A percentile compares a stretch with the other conserved stretches of the same genome.
Evolutionary conservation across 179 eudicot species (phyloP).

Genomic region (Carnegiea gigantea): DNA sequence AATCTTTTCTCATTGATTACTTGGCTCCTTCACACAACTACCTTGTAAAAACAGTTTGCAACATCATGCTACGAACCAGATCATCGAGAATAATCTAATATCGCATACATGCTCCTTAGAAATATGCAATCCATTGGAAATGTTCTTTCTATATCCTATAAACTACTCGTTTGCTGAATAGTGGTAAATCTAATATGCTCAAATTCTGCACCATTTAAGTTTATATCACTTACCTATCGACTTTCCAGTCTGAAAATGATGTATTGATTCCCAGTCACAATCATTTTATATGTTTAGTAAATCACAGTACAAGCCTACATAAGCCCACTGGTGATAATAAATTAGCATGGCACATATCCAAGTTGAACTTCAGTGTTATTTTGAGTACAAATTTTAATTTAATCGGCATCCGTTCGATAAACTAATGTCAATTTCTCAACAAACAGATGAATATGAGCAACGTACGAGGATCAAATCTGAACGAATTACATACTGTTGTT

Average conservation of each 20-base stretch:
- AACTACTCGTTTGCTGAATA: background rate
- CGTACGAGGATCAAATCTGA: background rate
- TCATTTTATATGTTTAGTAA: no score
- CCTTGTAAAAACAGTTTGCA: background rate
- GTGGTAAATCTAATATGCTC: no score
- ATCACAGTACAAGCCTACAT: background rate
- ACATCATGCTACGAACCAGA: no score
- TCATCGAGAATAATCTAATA: background rate
- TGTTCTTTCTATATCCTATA: background rate
- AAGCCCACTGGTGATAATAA: background rate
- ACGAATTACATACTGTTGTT: background rate
- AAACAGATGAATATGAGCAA: background rate
- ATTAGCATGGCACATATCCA: background rate
- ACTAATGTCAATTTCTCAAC: background rate
- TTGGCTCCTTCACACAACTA: background rate
- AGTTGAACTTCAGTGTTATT: background rate
- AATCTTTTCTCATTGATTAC: background rate
- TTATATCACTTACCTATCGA: background rate
- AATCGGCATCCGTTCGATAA: background rate
- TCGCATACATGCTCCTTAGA: background rate
- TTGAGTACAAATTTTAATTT: background rate
- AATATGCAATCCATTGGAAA: background rate
- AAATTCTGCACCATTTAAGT: background rate
- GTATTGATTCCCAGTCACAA: background rate
- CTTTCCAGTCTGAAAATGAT: background rate